Evolutionary conservation across 805 yeast species (phyloP).

Genomic region (Yarrowia sp.): DNA sequence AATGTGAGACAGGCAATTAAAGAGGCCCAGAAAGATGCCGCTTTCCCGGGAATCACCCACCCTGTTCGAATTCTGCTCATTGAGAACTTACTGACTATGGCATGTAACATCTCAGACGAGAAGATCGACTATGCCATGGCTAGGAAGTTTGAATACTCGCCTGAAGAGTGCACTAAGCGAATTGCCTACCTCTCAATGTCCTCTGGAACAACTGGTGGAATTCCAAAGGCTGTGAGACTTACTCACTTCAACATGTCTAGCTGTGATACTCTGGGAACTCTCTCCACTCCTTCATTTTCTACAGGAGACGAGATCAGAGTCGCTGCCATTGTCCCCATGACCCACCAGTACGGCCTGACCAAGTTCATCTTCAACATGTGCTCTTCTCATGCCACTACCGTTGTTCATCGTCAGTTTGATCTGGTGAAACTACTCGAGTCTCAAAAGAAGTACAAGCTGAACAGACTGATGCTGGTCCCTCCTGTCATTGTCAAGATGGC

Average conservation of each 20-base stretch:
- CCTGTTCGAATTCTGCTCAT: conserved; percentile 14
- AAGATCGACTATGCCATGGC: conserved; percentile 2
- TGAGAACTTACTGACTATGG: conserved; percentile 12
- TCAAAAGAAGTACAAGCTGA: conserved; percentile 47
- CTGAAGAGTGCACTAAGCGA: conserved; percentile 11
- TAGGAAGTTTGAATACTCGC: background rate
- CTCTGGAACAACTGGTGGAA: conserved; percentile 55
- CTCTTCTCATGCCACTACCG: conserved; percentile 20
- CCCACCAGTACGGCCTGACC: conserved; percentile 24
- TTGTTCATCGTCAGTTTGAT: conserved; percentile 22
- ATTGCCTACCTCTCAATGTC: conserved; percentile 49
- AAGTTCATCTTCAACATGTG: conserved; percentile 24
- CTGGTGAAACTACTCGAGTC: conserved; percentile 21
- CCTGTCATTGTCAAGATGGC: conserved; percentile 58
- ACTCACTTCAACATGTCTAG: conserved; percentile 61
- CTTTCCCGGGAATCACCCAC: conserved; percentile 47
- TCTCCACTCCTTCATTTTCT: conserved; percentile 52
- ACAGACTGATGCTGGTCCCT: conserved; percentile 54
- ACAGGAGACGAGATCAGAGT: conserved; percentile 27
- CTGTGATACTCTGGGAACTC: conserved; percentile 47
- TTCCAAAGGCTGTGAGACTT: conserved; percentile 77
- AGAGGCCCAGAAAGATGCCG: conserved; percentile 48
- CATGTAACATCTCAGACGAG: conserved; percentile 1
- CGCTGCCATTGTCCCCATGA: conserved; percentile 24
- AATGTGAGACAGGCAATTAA: conserved; percentile 5